phyloP scores from a whole-genome alignment of 2,329 filamentous ascomycete species.

The Botrytis hyacinthi region DNA sequence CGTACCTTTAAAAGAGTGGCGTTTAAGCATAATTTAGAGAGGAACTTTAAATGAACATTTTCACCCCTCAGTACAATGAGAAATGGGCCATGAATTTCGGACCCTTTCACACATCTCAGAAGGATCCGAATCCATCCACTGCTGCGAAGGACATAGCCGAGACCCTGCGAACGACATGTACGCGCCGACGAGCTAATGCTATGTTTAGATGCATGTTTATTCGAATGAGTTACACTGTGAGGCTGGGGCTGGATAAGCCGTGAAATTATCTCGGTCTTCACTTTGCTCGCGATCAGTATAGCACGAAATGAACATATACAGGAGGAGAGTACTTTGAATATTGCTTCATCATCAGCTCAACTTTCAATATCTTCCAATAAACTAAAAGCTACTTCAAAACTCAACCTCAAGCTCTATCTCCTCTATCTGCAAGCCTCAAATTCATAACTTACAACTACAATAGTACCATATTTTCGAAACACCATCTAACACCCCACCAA shows the following conservation, averaged over 20 bases:
- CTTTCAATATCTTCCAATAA: not conserved
- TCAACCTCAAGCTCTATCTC: not conserved
- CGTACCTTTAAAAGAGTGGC: not conserved
- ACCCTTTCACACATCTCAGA: not conserved
- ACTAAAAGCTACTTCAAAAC: not conserved
- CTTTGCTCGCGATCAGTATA: not conserved
- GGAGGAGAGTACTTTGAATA: not conserved
- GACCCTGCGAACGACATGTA: not conserved
- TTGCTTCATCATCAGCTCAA: not conserved
- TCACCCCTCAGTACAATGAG: not conserved
- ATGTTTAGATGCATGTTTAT: not conserved
- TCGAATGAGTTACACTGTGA: not conserved
- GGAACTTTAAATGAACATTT: not conserved
- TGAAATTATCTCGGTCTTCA: not conserved
- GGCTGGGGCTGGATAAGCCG: not conserved
- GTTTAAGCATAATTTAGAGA: not conserved
- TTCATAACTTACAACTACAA: not conserved
- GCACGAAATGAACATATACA: not conserved
- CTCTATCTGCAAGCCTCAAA: not conserved
- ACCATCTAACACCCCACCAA: not conserved
- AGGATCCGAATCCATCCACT: not conserved
- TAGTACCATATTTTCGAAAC: not conserved
- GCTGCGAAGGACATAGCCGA: not conserved
- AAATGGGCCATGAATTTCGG: not conserved
- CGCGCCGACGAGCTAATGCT: not conserved